phyloP scores from a whole-genome alignment of 331 rosid genomes.

The Telfairia occidentalis region DNA sequence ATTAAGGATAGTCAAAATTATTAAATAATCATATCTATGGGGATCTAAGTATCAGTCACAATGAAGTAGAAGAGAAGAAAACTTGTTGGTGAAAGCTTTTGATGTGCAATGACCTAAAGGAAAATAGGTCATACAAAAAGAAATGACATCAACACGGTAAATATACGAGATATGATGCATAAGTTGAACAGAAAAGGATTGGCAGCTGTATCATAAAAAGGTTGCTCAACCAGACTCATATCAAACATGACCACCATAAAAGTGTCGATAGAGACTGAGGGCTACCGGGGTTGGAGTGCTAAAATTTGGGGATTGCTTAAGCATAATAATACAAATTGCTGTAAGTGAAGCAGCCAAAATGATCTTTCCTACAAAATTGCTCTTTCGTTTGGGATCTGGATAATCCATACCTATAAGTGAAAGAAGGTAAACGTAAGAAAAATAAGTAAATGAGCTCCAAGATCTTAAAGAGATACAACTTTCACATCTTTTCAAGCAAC shows the following conservation, averaged over 20 bases:
- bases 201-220: neutral
- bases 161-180: neutral
- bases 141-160: neutral
- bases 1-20: neutral
- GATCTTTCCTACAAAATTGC: slow-evolving; percentile 15
- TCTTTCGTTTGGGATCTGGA: slow-evolving; percentile 25
- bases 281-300: slow-evolving; percentile 23
- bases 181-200: neutral
- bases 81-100: neutral
- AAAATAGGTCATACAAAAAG: neutral
- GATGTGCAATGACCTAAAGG: neutral
- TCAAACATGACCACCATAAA: neutral
- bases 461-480: neutral
- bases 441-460: neutral
- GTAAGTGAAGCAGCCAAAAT: slow-evolving; percentile 22
- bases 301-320: slow-evolving; percentile 21
- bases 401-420: slow-evolving; percentile 29
- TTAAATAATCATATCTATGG: neutral
- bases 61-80: neutral
- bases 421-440: neutral
- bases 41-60: neutral
- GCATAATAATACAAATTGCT: slow-evolving; percentile 22
- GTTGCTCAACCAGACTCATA: neutral
- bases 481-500: slow-evolving; percentile 1
- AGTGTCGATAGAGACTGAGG: neutral